These are phyloP conservation scores for Chimonanthus praecox DNA, from an alignment of 164 flowering plant genomes.

Conservation along the genomic window DNA sequence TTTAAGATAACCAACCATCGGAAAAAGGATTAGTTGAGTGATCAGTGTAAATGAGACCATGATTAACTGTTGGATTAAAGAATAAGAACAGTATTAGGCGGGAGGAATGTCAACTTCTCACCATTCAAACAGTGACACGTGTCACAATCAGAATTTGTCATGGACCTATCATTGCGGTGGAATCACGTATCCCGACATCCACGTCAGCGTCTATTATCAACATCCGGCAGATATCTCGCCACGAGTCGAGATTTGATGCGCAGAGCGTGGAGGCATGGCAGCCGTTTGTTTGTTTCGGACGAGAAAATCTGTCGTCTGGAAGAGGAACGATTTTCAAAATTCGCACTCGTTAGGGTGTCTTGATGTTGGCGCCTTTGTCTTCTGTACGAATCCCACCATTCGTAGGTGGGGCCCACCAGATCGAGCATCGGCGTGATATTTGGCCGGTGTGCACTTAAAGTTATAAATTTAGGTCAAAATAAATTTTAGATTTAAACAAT, in stretches of 20 bases:
- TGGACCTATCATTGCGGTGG: background rate
- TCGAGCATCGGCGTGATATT: background rate
- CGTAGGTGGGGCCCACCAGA: too few relatives aligned
- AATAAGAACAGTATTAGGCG: background rate
- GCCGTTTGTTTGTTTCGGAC: background rate
- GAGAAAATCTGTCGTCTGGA: background rate
- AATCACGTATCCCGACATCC: background rate
- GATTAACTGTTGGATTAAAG: background rate
- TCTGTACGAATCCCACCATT: background rate
- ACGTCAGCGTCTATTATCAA: background rate
- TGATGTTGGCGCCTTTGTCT: background rate
- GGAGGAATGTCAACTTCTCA: background rate
- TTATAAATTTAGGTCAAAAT: too few relatives aligned
- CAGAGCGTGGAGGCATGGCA: background rate
- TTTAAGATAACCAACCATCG: too few relatives aligned
- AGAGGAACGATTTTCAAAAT: slow-evolving; percentile 4
- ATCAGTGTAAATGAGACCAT: background rate
- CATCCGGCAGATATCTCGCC: background rate
- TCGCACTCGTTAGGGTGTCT: background rate
- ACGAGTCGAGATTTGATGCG: background rate
- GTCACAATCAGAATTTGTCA: background rate
- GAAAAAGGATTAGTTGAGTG: background rate
- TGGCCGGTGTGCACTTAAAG: too few relatives aligned
- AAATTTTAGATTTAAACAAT: too few relatives aligned
- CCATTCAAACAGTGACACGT: background rate